Evolutionary conservation across 495 filamentous ascomycete genomes (phyloP).

Genomic region (Xylaria castorea): DNA sequence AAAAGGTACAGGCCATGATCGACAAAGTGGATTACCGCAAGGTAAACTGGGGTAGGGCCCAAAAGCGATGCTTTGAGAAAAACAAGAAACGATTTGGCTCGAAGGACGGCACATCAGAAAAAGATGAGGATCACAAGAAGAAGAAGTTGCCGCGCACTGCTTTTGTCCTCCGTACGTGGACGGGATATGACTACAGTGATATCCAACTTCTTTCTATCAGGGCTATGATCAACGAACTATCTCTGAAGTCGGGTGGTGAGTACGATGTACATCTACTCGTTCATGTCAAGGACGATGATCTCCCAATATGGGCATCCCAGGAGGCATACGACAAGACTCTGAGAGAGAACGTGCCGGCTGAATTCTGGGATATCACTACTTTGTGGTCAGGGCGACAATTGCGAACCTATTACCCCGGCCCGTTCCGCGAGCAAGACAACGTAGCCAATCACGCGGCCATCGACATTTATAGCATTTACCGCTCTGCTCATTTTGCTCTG

Average conservation of each 20-base stretch:
- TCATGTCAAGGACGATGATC: constrained; percentile 61
- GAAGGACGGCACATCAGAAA: constrained; percentile 17
- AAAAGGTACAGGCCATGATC: constrained; percentile 65
- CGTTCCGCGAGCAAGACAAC: constrained; percentile 48
- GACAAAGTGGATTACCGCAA: constrained; percentile 75
- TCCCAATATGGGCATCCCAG: constrained; percentile 59
- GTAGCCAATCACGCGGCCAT: constrained; percentile 53
- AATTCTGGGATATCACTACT: constrained; percentile 62
- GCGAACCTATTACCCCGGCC: constrained; percentile 48
- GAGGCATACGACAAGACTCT: constrained; percentile 58
- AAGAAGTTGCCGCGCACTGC: constrained; percentile 41
- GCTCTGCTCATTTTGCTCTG: constrained; percentile 49
- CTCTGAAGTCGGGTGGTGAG: constrained; percentile 61
- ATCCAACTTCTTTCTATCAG: constrained; percentile 57
- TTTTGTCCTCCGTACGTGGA: constrained; percentile 51
- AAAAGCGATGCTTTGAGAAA: constrained; percentile 69
- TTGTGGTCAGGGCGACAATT: constrained; percentile 60
- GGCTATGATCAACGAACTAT: constrained; percentile 62
- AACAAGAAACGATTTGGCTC: constrained; percentile 68
- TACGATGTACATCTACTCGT: constrained; percentile 66
- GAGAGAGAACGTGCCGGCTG: constrained; percentile 57
- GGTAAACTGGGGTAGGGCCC: constrained; percentile 78
- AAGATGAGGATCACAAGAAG: constrained; percentile 31
- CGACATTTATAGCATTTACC: constrained; percentile 47
- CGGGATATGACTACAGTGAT: constrained; percentile 49